Conservation (phyloP, 2,329 filamentous ascomycete species). For the Alternaria atra region DNA sequence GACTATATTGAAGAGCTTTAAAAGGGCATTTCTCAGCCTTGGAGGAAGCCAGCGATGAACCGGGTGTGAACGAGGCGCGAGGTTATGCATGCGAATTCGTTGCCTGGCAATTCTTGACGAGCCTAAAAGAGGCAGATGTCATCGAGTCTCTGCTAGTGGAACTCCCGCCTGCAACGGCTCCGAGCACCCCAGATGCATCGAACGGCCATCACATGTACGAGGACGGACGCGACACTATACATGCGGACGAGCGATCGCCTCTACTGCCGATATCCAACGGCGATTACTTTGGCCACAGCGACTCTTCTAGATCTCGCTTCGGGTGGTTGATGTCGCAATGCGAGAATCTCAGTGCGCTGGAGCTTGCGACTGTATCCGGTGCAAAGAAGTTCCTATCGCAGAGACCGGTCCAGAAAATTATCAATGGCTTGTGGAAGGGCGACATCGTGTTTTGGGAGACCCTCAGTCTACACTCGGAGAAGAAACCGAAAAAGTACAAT, state of each 20-base stretch:
- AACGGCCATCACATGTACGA: conserved; percentile 7
- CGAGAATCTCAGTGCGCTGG: conserved; percentile 81
- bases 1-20: conserved; percentile 64
- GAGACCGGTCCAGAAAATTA: conserved; percentile 80
- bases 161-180: conserved; percentile 59
- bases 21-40: conserved; percentile 76
- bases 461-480: conserved; percentile 75
- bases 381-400: conserved; percentile 88
- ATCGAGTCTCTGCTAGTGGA: conserved; percentile 80
- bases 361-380: conserved; percentile 82
- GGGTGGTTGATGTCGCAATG: conserved; percentile 76
- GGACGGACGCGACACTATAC: conserved; percentile 21
- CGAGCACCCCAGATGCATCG: conserved; percentile 24
- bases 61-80: conserved; percentile 72
- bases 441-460: conserved; percentile 88
- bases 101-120: conserved; percentile 78
- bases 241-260: conserved; percentile 35
- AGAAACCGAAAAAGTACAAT: conserved; percentile 81
- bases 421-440: conserved; percentile 82
- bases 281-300: conserved; percentile 37
- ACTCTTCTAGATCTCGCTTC: conserved; percentile 53
- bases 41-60: conserved; percentile 66
- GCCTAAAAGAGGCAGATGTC: conserved; percentile 75
- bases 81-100: conserved; percentile 82
- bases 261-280: conserved; percentile 30